These are phyloP conservation scores for Cutaneotrichosporon arboriforme DNA, from an alignment of 1,284 basidiomycete species.

Conservation along the genomic window DNA sequence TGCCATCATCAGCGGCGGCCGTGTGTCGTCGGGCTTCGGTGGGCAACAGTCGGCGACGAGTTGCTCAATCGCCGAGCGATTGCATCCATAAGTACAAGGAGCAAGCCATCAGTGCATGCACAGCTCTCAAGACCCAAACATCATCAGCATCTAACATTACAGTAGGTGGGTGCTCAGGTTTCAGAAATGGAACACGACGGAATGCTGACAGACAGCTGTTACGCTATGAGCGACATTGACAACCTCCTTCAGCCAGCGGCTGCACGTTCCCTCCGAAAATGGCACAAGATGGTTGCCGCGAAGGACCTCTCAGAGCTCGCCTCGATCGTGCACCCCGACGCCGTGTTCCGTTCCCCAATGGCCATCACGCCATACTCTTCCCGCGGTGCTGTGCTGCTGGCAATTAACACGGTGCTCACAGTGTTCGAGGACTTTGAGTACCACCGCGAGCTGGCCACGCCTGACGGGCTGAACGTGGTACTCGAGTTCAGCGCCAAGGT, in stretches of 20 bases:
- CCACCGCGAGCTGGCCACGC: conserved; percentile 10
- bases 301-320: conserved; percentile 4
- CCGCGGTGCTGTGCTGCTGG: conserved; percentile 11
- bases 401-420: conserved; percentile 11
- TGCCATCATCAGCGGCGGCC: no score
- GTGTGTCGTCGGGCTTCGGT: no score
- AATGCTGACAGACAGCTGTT: no score
- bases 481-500: conserved; percentile 16
- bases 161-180: no score
- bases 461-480: conserved; percentile 13
- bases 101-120: no score
- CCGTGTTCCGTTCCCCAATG: conserved; percentile 17
- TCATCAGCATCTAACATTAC: no score
- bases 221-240: background rate
- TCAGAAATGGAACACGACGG: no score
- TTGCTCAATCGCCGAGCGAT: no score
- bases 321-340: conserved; percentile 15
- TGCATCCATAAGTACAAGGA: no score
- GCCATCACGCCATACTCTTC: conserved; percentile 6
- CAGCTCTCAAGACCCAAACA: no score
- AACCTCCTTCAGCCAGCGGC: conserved; percentile 1
- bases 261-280: conserved; percentile 8
- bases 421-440: conserved; percentile 18
- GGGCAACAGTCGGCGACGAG: no score
- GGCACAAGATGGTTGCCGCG: conserved; percentile 15